Conservation (phyloP, 75 land plant species). For the Selaginella tamariscina region DNA sequence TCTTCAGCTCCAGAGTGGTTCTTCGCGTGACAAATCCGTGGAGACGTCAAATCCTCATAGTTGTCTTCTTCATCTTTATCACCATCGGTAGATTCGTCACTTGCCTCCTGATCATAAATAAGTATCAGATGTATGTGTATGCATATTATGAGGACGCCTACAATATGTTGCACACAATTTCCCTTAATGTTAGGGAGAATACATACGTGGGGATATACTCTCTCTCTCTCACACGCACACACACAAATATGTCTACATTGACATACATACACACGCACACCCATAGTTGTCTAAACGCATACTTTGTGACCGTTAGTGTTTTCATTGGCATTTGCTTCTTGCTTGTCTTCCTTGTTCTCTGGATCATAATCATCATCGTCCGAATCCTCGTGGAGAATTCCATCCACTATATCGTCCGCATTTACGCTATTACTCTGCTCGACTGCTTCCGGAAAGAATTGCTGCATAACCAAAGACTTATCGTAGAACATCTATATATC, state of each 20-base stretch:
- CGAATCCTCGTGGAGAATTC: conserved; percentile 78
- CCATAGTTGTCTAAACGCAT: too few relatives aligned
- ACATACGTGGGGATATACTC: too few relatives aligned
- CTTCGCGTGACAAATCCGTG: background rate
- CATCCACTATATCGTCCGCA: conserved; percentile 27
- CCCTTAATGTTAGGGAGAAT: too few relatives aligned
- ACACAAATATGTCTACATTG: too few relatives aligned
- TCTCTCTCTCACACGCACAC: too few relatives aligned
- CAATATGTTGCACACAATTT: too few relatives aligned
- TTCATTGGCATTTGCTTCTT: conserved; percentile 25
- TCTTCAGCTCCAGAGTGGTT: background rate
- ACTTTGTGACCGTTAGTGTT: conserved; percentile 31
- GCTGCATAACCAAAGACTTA: conserved; percentile 32
- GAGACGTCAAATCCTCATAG: background rate
- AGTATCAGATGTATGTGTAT: too few relatives aligned
- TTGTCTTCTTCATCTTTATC: conserved; percentile 15
- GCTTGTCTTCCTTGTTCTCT: conserved; percentile 23
- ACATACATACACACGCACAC: too few relatives aligned
- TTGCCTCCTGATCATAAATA: conserved; percentile 23
- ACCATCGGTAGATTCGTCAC: conserved; percentile 15
- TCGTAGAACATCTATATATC: background rate
- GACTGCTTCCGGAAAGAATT: conserved; percentile 69
- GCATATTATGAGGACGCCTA: too few relatives aligned
- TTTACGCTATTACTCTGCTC: conserved; percentile 25
- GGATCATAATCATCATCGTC: conserved; percentile 91